phyloP scores from a whole-genome alignment of 306 rosid species.

The Prinsepia uniflora region DNA sequence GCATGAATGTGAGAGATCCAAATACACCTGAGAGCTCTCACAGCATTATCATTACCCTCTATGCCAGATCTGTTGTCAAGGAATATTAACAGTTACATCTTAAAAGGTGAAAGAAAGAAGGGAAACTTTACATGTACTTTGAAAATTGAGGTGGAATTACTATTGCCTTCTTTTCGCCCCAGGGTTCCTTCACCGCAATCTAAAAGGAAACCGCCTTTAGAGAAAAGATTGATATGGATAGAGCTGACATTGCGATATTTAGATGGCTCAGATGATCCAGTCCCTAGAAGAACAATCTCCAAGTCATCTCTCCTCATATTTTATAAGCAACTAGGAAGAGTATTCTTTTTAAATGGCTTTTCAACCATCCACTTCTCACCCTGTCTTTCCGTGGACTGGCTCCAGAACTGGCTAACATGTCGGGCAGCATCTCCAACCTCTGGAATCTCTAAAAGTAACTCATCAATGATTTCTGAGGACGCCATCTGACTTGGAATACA shows the following conservation, averaged over 20 bases:
- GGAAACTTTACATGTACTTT: conserved; percentile 11
- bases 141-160: conserved; percentile 12
- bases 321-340: conserved; percentile 70
- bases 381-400: conserved; percentile 34
- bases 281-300: conserved; percentile 95
- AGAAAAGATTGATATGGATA: conserved; percentile 76
- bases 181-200: conserved; percentile 97
- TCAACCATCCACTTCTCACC: conserved; percentile 44
- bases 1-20: conserved; percentile 98
- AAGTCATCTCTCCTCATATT: conserved; percentile 78
- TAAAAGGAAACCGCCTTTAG: conserved; percentile 75
- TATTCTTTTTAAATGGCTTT: conserved; percentile 66
- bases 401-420: conserved; percentile 60
- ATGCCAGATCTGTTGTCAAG: conserved; percentile 70
- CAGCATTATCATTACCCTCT: conserved; percentile 66
- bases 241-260: conserved; percentile 92
- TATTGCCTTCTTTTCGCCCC: conserved; percentile 77
- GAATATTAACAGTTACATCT: conserved; percentile 14
- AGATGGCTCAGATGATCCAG: conserved; percentile 96
- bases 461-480: conserved; percentile 53
- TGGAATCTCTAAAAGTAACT: conserved; percentile 67
- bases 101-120: neutral
- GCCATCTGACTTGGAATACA: conserved; percentile 47
- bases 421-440: conserved; percentile 72
- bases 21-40: conserved; percentile 63